phyloP scores from a whole-genome alignment of 1,139 yeast species.

The Hemisphaericaspora subhashii region DNA sequence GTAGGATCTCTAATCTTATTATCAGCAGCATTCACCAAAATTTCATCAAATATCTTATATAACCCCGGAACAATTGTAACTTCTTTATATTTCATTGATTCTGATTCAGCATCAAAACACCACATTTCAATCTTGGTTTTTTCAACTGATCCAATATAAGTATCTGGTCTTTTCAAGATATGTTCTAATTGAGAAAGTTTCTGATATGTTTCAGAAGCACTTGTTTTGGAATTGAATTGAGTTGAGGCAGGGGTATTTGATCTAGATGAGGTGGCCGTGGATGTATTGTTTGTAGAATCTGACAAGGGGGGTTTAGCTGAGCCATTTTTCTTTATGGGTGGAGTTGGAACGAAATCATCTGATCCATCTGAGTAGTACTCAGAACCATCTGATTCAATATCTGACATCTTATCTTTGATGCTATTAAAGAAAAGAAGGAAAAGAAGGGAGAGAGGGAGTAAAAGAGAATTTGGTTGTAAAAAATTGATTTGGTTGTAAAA shows the following conservation, averaged over 20 bases:
- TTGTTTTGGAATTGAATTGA: slow-evolving; percentile 12
- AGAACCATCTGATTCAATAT: slow-evolving; percentile 15
- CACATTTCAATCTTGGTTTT: slow-evolving; percentile 78
- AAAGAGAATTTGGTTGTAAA: not conserved
- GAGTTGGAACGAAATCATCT: slow-evolving; percentile 17
- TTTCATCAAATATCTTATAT: slow-evolving; percentile 95
- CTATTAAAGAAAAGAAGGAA: not conserved
- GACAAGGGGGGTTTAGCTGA: slow-evolving; percentile 20
- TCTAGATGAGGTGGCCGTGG: slow-evolving; percentile 12
- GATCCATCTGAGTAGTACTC: slow-evolving; percentile 16
- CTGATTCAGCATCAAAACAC: slow-evolving; percentile 72
- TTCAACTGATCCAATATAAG: slow-evolving; percentile 95
- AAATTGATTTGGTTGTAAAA: not conserved
- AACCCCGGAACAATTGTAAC: slow-evolving; percentile 93
- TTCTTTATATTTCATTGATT: slow-evolving; percentile 67
- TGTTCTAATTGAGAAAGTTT: slow-evolving; percentile 93
- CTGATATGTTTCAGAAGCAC: slow-evolving; percentile 81
- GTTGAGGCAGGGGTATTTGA: slow-evolving; percentile 4
- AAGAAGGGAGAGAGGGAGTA: not conserved
- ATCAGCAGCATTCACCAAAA: slow-evolving; percentile 97
- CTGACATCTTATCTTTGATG: slow-evolving; percentile 8
- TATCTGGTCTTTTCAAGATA: slow-evolving; percentile 95
- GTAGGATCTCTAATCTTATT: slow-evolving; percentile 92
- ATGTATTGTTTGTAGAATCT: slow-evolving; percentile 24
- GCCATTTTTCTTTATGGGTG: slow-evolving; percentile 8